These are phyloP conservation scores for Helotiales sp. DNA, from an alignment of 2,329 filamentous ascomycete genomes.

Conservation along the genomic window DNA sequence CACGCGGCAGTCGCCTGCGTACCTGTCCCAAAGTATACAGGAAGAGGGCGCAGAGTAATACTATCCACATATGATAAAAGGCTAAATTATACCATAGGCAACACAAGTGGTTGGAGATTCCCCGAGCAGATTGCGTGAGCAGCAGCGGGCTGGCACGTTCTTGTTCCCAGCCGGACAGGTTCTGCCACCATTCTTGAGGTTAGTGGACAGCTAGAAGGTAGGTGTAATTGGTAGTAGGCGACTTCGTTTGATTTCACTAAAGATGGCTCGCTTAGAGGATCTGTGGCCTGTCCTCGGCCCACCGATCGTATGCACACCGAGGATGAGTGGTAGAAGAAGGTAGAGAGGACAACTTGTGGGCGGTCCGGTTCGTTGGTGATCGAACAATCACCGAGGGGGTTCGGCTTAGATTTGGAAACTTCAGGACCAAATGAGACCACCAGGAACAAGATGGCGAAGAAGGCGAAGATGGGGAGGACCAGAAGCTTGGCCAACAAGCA, in stretches of 20 bases:
- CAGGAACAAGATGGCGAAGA: neutral
- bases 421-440: neutral
- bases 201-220: neutral
- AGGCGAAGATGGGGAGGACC: neutral
- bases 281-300: no score
- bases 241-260: no score
- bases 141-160: neutral
- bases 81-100: neutral
- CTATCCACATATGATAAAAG: neutral
- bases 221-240: no score
- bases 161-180: neutral
- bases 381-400: no score
- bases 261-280: no score
- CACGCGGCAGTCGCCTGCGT: constrained; percentile 6
- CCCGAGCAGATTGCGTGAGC: neutral
- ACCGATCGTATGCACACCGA: no score
- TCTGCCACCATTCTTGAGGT: neutral
- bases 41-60: neutral
- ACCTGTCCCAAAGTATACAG: neutral
- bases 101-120: neutral
- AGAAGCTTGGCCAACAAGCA: neutral
- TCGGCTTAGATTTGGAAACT: no score
- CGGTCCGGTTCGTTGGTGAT: no score
- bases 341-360: no score
- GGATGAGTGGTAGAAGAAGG: no score